A percentile compares a stretch with the other conserved stretches of the same genome.
phyloP scores from a whole-genome alignment of 1,139 yeast species.

The Kodamaea alishanica region DNA sequence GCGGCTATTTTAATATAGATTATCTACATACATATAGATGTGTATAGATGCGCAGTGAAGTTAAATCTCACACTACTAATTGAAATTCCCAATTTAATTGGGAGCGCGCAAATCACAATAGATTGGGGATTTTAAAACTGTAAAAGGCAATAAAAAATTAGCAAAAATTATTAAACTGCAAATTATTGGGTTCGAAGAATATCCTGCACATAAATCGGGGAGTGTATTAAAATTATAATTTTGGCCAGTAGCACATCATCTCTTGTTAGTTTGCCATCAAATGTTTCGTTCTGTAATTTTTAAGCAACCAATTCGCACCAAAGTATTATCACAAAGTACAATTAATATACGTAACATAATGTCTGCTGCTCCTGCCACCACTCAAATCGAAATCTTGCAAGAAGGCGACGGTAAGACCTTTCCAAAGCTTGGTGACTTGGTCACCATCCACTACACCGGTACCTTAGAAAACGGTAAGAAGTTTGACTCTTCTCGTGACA shows the following conservation, averaged over 20 bases:
- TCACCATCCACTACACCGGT: constrained; percentile 93
- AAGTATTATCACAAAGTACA: constrained; percentile 1
- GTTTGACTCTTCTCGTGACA: constrained; percentile 90
- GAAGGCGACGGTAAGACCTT: constrained; percentile 79
- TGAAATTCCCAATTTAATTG: too few relatives aligned
- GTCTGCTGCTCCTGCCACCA: constrained; percentile 43
- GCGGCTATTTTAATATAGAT: too few relatives aligned
- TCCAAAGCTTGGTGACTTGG: constrained; percentile 83
- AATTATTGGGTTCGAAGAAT: too few relatives aligned
- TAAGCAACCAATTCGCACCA: constrained; percentile 6
- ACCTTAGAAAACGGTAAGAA: constrained; percentile 91
- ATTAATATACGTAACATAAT: constrained; percentile 17
- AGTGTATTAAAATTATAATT: not conserved
- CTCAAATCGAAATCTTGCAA: constrained; percentile 44
- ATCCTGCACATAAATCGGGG: not conserved
- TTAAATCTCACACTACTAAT: too few relatives aligned
- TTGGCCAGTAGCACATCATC: not conserved
- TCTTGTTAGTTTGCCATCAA: not conserved
- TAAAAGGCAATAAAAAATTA: too few relatives aligned
- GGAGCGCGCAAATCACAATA: too few relatives aligned
- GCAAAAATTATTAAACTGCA: too few relatives aligned
- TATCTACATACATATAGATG: too few relatives aligned
- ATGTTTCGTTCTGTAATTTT: constrained; percentile 9
- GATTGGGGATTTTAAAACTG: too few relatives aligned
- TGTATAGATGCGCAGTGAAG: too few relatives aligned